phyloP scores from a whole-genome alignment of 2,329 filamentous ascomycete species.

The Drechslera avenae region DNA sequence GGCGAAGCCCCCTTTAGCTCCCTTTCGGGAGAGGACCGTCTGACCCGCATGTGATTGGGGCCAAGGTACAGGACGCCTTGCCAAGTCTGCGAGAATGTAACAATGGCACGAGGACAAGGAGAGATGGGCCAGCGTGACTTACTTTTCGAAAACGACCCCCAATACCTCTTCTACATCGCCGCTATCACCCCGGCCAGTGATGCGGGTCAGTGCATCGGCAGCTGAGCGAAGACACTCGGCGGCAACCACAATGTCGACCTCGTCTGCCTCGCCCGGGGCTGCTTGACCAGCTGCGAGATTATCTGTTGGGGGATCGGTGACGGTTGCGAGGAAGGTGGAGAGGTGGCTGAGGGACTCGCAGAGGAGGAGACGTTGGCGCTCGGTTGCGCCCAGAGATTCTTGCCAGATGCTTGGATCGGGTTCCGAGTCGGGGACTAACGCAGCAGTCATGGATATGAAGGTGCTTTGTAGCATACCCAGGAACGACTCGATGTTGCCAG shows the following conservation, averaged over 20 bases:
- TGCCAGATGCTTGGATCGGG: conserved; percentile 71
- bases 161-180: conserved; percentile 95
- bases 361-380: conserved; percentile 84
- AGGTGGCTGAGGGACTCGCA: conserved; percentile 73
- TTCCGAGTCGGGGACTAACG: conserved; percentile 48
- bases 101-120: neutral
- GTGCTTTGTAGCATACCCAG: conserved; percentile 68
- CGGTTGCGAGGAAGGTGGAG: conserved; percentile 71
- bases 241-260: conserved; percentile 84
- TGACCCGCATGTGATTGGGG: conserved; percentile 10
- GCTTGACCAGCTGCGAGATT: conserved; percentile 4
- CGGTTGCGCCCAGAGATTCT: conserved; percentile 87
- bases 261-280: conserved; percentile 36
- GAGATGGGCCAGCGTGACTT: conserved; percentile 47
- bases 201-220: conserved; percentile 63
- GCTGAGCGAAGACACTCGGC: conserved; percentile 79
- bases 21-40: conserved; percentile 7
- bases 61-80: conserved; percentile 7
- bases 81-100: conserved; percentile 5
- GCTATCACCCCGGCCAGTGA: conserved; percentile 82
- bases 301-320: conserved; percentile 35
- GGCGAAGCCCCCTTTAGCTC: conserved; percentile 2
- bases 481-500: conserved; percentile 71
- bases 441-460: conserved; percentile 73
- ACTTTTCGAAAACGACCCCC: conserved; percentile 98